Conservation (phyloP, 2,329 filamentous ascomycete species). For the Colletotrichum falcatum region DNA sequence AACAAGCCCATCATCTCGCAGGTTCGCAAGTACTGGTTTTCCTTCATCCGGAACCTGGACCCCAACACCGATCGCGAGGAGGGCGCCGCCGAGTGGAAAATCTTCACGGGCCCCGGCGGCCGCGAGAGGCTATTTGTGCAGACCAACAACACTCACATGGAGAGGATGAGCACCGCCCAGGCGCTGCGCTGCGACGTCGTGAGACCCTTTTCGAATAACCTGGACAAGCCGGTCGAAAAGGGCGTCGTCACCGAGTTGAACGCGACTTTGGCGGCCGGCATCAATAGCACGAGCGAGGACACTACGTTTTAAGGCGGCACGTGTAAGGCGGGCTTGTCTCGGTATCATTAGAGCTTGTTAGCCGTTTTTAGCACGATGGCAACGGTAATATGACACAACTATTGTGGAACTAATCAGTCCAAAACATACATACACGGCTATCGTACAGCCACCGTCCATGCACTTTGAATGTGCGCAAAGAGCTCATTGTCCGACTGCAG, state of each 20-base stretch:
- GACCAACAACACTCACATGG: constrained; percentile 56
- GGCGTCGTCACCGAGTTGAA: constrained; percentile 38
- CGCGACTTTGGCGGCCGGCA: constrained; percentile 33
- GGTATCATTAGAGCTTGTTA: background rate
- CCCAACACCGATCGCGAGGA: constrained; percentile 67
- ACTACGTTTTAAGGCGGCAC: constrained; percentile 27
- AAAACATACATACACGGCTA: background rate
- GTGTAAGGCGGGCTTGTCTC: constrained; percentile 13
- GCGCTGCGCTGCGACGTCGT: constrained; percentile 35
- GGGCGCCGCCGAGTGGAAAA: constrained; percentile 64
- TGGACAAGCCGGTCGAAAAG: constrained; percentile 34
- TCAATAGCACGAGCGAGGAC: constrained; percentile 32
- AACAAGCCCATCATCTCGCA: constrained; percentile 71
- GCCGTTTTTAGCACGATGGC: background rate
- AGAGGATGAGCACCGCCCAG: constrained; percentile 50
- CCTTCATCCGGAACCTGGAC: constrained; percentile 75
- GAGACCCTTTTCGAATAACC: constrained; percentile 30
- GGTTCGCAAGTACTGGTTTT: constrained; percentile 79
- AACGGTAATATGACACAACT: too few species aligned
- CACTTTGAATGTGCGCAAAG: background rate
- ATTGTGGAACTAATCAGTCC: background rate
- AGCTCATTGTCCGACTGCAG: background rate
- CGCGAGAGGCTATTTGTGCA: constrained; percentile 56
- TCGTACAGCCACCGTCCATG: background rate
- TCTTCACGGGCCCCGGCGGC: constrained; percentile 50